Percentiles rank a stretch among this genome's conserved stretches.
phyloP scores from a whole-genome alignment of 2,329 filamentous ascomycete species.

The Talaromyces sp. region DNA sequence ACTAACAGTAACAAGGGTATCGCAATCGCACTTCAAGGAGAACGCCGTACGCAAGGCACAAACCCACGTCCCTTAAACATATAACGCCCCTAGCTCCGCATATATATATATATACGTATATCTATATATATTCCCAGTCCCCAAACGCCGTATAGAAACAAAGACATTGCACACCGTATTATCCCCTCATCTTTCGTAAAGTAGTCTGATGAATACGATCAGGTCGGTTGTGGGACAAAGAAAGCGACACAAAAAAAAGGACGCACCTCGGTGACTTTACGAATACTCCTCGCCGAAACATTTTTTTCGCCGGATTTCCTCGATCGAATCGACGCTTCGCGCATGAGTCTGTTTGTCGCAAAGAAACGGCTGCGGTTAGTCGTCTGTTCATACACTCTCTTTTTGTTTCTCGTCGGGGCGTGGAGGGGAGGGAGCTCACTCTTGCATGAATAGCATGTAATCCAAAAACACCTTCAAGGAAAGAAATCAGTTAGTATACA shows the following conservation, averaged over 20 bases:
- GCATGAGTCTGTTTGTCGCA: conserved; percentile 57
- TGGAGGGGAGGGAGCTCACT: conserved; percentile 46
- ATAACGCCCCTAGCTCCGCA: neutral
- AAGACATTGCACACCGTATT: conserved; percentile 22
- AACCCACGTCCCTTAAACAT: neutral
- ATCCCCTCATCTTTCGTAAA: conserved; percentile 64
- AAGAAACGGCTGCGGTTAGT: neutral
- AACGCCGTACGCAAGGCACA: neutral
- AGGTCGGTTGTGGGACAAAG: neutral
- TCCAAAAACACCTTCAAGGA: conserved; percentile 69
- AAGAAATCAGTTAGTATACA: neutral
- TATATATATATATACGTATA: neutral
- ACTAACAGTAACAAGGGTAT: neutral
- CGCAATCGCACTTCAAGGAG: neutral
- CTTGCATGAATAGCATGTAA: conserved; percentile 74
- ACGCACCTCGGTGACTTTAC: conserved; percentile 69
- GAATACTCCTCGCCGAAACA: conserved; percentile 69
- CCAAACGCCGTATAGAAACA: conserved; percentile 1
- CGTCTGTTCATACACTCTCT: neutral
- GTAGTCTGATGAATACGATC: conserved; percentile 46
- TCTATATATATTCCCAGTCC: neutral
- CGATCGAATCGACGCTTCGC: conserved; percentile 70
- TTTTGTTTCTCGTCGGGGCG: neutral
- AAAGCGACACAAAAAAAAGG: neutral
- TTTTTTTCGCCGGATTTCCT: conserved; percentile 68